phyloP scores from a whole-genome alignment of 192 early-diverging fungal species.

The Lobosporangium transversale region DNA sequence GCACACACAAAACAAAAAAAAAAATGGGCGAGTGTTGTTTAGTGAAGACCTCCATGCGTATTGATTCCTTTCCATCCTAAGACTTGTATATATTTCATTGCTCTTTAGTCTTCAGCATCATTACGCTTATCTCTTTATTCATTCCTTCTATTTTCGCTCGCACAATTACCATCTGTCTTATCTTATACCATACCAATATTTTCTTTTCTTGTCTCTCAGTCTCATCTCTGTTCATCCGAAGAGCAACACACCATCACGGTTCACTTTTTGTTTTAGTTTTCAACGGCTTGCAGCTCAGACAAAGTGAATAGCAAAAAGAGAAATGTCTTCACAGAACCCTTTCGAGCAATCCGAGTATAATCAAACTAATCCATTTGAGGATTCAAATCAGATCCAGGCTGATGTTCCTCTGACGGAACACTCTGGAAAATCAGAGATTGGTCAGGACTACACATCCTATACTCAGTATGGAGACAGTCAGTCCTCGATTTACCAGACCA shows the following conservation, averaged over 20 bases:
- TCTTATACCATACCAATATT: background rate
- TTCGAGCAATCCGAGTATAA: conserved; percentile 54
- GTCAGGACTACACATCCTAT: conserved; percentile 45
- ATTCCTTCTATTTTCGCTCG: background rate
- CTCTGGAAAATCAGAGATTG: conserved; percentile 23
- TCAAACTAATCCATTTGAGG: conserved; percentile 62
- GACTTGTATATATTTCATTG: background rate
- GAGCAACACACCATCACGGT: no score
- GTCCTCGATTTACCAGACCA: conserved; percentile 36
- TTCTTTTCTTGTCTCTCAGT: background rate
- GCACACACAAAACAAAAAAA: no score
- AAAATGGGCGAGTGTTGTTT: background rate
- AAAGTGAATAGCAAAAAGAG: no score
- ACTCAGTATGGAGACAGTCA: conserved; percentile 48
- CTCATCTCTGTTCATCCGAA: background rate
- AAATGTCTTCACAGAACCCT: conserved; percentile 45
- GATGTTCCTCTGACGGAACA: conserved; percentile 47
- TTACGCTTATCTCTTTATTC: background rate
- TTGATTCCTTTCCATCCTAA: conserved; percentile 20
- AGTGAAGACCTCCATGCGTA: background rate
- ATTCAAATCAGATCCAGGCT: conserved; percentile 57
- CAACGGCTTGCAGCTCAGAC: no score
- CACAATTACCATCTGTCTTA: background rate
- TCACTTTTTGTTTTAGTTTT: no score
- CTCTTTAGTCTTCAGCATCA: background rate